phyloP scores from a whole-genome alignment of 164 flowering plant genomes.

The Magnolia changhungtana region DNA sequence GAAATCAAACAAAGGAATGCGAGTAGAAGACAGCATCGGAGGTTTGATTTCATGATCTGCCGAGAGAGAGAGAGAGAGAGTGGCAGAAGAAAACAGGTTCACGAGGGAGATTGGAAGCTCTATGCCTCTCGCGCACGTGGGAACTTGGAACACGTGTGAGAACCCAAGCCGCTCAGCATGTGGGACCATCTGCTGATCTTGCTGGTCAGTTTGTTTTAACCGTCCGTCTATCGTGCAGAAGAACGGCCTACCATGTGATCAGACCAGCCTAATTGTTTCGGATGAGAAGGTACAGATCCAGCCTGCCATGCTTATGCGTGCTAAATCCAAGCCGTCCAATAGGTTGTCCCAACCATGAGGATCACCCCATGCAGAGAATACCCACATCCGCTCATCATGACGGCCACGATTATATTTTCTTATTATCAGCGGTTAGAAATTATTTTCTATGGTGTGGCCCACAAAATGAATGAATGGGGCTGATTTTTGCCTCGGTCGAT shows the following conservation, averaged over 20 bases:
- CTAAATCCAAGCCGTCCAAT: background rate
- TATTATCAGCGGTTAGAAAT: background rate
- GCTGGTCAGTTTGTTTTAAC: no score
- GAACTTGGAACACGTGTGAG: no score
- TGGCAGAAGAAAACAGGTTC: no score
- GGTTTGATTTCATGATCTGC: background rate
- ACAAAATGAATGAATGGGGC: no score
- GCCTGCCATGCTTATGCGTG: background rate
- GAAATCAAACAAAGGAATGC: conserved; percentile 12
- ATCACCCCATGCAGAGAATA: no score
- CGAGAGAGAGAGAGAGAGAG: background rate
- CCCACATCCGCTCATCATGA: background rate
- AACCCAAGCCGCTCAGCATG: no score
- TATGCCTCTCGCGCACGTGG: no score
- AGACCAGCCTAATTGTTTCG: background rate
- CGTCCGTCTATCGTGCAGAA: no score
- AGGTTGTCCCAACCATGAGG: no score
- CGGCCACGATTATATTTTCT: background rate
- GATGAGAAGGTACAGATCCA: background rate
- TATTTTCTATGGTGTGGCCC: no score
- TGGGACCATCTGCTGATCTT: no score
- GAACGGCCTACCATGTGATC: background rate
- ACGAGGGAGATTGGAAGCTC: no score
- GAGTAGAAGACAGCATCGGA: conserved; percentile 10
- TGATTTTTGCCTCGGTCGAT: background rate